Conservation (phyloP, 306 rosid species). For the Gillenia trifoliata region DNA sequence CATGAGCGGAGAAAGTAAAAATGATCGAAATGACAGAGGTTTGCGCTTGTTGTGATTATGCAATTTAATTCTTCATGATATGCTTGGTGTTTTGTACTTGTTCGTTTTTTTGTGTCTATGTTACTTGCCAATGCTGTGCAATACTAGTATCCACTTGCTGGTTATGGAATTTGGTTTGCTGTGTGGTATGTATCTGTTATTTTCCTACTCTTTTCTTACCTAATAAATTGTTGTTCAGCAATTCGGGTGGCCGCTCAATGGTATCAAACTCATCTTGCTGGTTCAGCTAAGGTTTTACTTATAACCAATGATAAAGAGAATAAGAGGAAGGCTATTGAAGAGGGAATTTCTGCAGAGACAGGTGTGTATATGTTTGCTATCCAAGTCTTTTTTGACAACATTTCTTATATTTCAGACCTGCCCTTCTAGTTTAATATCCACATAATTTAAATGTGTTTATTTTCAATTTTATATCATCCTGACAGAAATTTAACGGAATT, state of each 20-base stretch:
- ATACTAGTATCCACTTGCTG: neutral
- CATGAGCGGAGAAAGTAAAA: constrained; percentile 86
- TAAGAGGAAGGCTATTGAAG: constrained; percentile 81
- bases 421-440: neutral
- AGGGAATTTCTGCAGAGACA: constrained; percentile 91
- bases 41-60: constrained; percentile 18
- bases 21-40: constrained; percentile 98
- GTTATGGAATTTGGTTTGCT: neutral
- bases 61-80: constrained; percentile 4
- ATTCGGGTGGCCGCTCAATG: constrained; percentile 92
- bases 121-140: neutral
- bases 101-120: neutral
- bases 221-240: constrained; percentile 50
- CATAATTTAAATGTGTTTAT: neutral
- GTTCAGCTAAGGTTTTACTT: constrained; percentile 62
- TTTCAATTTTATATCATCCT: neutral
- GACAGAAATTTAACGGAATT: neutral
- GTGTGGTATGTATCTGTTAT: neutral
- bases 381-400: neutral
- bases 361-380: constrained; percentile 33
- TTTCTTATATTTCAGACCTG: neutral
- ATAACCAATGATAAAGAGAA: constrained; percentile 89
- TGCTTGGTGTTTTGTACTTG: neutral
- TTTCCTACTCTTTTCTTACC: constrained; percentile 20
- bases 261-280: constrained; percentile 94